Percentiles rank a stretch among this genome's conserved stretches.
These are phyloP conservation scores for Aspergillus sp. DNA, from an alignment of 2,329 filamentous ascomycete species.

Conservation along the genomic window DNA sequence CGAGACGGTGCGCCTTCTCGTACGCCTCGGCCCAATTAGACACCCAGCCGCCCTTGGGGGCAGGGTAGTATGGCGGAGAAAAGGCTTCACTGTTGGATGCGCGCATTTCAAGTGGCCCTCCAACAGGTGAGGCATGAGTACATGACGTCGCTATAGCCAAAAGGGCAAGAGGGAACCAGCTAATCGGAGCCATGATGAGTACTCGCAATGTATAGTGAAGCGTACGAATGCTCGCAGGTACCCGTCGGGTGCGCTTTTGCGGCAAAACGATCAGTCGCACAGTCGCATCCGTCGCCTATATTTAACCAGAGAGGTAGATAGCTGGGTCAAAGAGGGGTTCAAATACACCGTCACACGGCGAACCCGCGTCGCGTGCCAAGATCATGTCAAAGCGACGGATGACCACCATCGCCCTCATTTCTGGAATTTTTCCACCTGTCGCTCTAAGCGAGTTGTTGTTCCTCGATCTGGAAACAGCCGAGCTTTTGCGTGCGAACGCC, in stretches of 20 bases:
- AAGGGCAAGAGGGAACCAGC: slow-evolving; percentile 5
- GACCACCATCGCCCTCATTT: neutral
- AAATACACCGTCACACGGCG: neutral
- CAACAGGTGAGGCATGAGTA: slow-evolving; percentile 11
- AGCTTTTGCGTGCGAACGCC: neutral
- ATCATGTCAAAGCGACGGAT: neutral
- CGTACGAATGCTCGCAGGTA: neutral
- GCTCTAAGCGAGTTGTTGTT: neutral
- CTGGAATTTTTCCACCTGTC: slow-evolving; percentile 1
- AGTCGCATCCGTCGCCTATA: neutral
- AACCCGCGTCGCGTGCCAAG: slow-evolving; percentile 2
- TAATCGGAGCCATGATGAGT: slow-evolving; percentile 17
- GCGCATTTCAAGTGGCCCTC: slow-evolving; percentile 23
- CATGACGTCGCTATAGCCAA: slow-evolving; percentile 11
- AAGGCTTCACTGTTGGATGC: slow-evolving; percentile 28
- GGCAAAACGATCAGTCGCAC: neutral
- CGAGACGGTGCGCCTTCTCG: slow-evolving; percentile 68
- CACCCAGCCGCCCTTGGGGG: slow-evolving; percentile 73
- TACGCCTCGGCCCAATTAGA: slow-evolving; percentile 72
- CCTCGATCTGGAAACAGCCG: neutral
- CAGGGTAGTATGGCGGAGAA: slow-evolving; percentile 69
- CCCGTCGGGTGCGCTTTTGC: neutral
- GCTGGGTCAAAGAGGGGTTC: slow-evolving; percentile 3
- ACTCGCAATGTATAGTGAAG: neutral
- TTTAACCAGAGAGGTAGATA: neutral